Conservation (phyloP, 2,329 filamentous ascomycete species). For the Xylariomycetidae sp. region DNA sequence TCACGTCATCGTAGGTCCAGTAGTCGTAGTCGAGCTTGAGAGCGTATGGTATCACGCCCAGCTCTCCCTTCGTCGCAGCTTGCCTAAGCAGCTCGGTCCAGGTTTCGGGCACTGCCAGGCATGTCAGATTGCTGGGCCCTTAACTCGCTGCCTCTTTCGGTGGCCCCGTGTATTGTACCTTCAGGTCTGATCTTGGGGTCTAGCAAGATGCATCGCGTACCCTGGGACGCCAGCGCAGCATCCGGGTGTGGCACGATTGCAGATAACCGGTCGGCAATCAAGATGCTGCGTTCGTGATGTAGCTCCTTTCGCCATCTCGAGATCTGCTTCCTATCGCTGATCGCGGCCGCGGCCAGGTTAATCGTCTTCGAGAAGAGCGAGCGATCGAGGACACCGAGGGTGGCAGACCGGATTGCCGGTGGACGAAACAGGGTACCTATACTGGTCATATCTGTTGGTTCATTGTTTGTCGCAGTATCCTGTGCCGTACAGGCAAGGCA, state of each 20-base stretch:
- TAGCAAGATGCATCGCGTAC: slow-evolving; percentile 57
- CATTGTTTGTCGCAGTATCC: too few species aligned
- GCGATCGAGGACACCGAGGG: slow-evolving; percentile 63
- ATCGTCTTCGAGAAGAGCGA: slow-evolving; percentile 74
- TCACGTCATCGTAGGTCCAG: slow-evolving; percentile 59
- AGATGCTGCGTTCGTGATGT: slow-evolving; percentile 57
- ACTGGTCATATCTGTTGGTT: too few species aligned
- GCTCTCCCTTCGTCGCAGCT: slow-evolving; percentile 60
- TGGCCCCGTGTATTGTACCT: slow-evolving; percentile 29
- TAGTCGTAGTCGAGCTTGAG: slow-evolving; percentile 63
- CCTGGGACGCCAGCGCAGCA: slow-evolving; percentile 41
- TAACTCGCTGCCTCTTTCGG: background rate
- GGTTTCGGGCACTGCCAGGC: slow-evolving; percentile 54
- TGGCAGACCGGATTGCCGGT: slow-evolving; percentile 62
- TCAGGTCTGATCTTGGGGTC: slow-evolving; percentile 48
- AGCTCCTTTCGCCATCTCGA: slow-evolving; percentile 63
- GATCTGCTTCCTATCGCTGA: slow-evolving; percentile 71
- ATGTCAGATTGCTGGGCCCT: slow-evolving; percentile 5
- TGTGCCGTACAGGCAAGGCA: too few species aligned
- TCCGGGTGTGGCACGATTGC: slow-evolving; percentile 60
- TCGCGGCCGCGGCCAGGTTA: slow-evolving; percentile 69
- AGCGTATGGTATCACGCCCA: slow-evolving; percentile 69
- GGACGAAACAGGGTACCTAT: slow-evolving; percentile 64
- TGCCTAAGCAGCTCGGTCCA: slow-evolving; percentile 68
- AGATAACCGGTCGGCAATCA: slow-evolving; percentile 58